Evolutionary conservation across 2,329 filamentous ascomycete species (phyloP), one percentile per base, ranked within the genome.

Genomic region (Fusarium sp.): DNA sequence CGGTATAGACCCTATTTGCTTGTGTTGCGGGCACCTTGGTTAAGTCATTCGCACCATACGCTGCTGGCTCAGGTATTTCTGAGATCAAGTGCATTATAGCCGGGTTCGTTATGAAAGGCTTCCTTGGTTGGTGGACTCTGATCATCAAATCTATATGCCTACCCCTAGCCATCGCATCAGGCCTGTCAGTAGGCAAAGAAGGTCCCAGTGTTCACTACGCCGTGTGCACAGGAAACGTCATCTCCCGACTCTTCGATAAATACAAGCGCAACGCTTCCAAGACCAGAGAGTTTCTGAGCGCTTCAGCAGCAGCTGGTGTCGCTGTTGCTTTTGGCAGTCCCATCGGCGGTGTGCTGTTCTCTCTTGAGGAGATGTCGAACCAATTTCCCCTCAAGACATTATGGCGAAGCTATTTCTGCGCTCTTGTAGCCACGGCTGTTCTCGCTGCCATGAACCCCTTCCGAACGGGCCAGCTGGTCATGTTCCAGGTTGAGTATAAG

Each of bases 41-140:
- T 76, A 96, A 93, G 78, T 90, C 89, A 2, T 98, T 96, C 80
- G 94, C 96, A 7, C 96, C 96, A 0, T 99, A 99, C 78, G 96
- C 96, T 13, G 96, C 96, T 33, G 96, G 96, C 18, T 97, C 93
- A 15, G 96, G 96, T 39, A 99, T 99, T 61, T 98, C 94, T 15
- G 96, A 99, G 82, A 99, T 99, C 85, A 99, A 99, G 81, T 97
- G 94, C 80, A 98, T 99, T 77, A 97, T 99, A 76, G 96, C 95
- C 7, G 96, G 96, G 5, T 99, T 99, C 78, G 93, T 98, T 49
- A 99, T 99, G 96, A 98, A 98, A 80, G 96, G 94, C 0, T 99
- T 99, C 76, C 86, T 99, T 18, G 94, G 95, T 21, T 91, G 91
- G 74, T 94, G 93, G 88, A 98, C 96, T 8, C 84, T 99, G 31